Base-by-base conservation (phyloP, 768 basidiomycete genomes). In the Pholiota microspora region DNA sequence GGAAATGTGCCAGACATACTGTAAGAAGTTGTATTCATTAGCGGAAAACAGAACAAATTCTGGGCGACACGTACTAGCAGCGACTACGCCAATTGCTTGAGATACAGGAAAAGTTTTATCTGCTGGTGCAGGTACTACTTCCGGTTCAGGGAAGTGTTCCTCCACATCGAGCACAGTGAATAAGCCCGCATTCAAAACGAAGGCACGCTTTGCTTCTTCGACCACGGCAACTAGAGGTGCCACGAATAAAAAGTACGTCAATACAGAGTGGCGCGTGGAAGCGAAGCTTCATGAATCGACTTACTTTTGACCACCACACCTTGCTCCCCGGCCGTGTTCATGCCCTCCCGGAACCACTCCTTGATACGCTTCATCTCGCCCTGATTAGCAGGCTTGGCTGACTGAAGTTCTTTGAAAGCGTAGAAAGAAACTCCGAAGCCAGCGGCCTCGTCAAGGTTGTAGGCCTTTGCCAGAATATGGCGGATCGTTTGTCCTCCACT, bases 401-500 rank as follows among this genome's bases (percentile, higher is more conserved):
- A 76, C 7, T 68, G 73, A 28, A 84, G 76, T 61, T 79, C 78
- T 58, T 79, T 77, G 69, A 92, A 92, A 21, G 78, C 75, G 69
- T 89, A 90, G 69, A 92, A 92, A 31, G 71, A 68, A 28, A 83
- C 63, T 4, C 88, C 87, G n/a, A 75, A 59, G 1, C 78, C 82
- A 10, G 65, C 62, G n/a, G 69, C 72, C 27, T 76, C 74, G 49
- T 83, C 77, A 2, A 92, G 76, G 10, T 69, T 75, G 63, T 91
- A 92, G 12, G 86, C 81, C 66, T 87, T 86, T 13, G 77, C 76
- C n/a, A 91, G 67, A 29, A 74, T 75, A 36, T 80, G 74, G 21
- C 83, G 75, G 62, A 92, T 83, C 55, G 78, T 73, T 71, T 92
- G 90, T 0, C 91, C 90, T 4, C 90, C 89, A 40, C 84, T 87